These are phyloP conservation scores for Babesia gibsoni DNA, from an alignment of 169 alveolate species.

Conservation along the genomic window DNA sequence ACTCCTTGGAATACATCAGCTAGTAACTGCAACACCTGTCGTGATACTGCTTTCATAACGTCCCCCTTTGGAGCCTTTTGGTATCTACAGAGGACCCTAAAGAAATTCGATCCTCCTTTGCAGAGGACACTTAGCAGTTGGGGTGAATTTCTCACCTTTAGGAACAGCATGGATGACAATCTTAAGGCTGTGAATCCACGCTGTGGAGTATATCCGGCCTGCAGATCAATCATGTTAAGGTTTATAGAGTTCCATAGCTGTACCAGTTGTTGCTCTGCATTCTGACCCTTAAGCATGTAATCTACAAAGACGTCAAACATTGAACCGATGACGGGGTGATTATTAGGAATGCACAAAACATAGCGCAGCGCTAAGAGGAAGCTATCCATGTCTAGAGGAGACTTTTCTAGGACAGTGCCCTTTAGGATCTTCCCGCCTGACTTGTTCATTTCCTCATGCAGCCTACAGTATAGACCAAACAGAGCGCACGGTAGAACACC, in stretches of 20 bases:
- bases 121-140: neutral
- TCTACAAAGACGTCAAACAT: constrained; percentile 12
- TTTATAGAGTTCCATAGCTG: constrained; percentile 31
- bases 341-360: constrained; percentile 23
- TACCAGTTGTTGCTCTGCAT: neutral
- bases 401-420: neutral
- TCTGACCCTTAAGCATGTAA: neutral
- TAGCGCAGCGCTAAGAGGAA: constrained; percentile 18
- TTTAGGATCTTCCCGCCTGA: neutral
- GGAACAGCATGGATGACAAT: constrained; percentile 9
- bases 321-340: constrained; percentile 37
- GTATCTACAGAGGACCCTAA: constrained; percentile 15
- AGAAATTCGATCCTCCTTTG: neutral
- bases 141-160: constrained; percentile 10
- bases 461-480: constrained; percentile 7
- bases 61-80: constrained; percentile 6
- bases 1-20: neutral
- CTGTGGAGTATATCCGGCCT: constrained; percentile 12
- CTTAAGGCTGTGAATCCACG: constrained; percentile 29
- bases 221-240: constrained; percentile 11
- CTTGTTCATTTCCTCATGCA: neutral
- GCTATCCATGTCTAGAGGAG: constrained; percentile 3
- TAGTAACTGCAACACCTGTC: constrained; percentile 2
- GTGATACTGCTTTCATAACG: neutral
- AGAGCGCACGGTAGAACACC: constrained; percentile 31